Conservation (phyloP, 768 basidiomycete species). For the Phlegmacium glaucopus region DNA sequence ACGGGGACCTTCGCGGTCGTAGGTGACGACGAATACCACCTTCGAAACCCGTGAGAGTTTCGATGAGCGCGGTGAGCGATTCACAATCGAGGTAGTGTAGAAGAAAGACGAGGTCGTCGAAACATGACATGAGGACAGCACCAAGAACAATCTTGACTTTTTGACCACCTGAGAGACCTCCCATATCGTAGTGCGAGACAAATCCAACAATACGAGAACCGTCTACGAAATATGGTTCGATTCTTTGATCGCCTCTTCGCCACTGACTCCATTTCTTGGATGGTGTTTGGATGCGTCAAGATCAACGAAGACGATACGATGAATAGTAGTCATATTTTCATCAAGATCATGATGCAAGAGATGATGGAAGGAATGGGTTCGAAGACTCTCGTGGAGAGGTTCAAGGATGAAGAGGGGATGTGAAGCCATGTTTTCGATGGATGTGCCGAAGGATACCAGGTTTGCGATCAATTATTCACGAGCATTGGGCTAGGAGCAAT, state of each 20-base stretch:
- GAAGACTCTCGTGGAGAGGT: slow-evolving; percentile 81
- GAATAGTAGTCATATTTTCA: slow-evolving; percentile 91
- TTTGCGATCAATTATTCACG: slow-evolving; percentile 99
- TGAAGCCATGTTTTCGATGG: slow-evolving; percentile 89
- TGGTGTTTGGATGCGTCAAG: slow-evolving; percentile 76
- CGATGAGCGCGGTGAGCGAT: too few relatives aligned
- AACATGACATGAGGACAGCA: too few relatives aligned
- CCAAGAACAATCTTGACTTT: too few relatives aligned
- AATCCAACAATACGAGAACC: slow-evolving; percentile 99
- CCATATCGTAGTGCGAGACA: too few relatives aligned
- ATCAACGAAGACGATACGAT: slow-evolving; percentile 99
- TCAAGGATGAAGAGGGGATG: slow-evolving; percentile 81
- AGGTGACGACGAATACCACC: too few relatives aligned
- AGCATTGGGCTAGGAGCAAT: slow-evolving; percentile 86
- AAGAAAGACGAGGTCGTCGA: too few relatives aligned
- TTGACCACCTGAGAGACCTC: too few relatives aligned
- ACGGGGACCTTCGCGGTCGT: too few relatives aligned
- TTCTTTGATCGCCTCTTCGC: slow-evolving; percentile 94
- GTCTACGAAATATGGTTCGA: slow-evolving; percentile 92
- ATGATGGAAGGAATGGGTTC: slow-evolving; percentile 94
- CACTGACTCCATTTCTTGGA: slow-evolving; percentile 91
- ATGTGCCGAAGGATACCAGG: slow-evolving; percentile 94
- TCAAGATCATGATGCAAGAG: slow-evolving; percentile 96
- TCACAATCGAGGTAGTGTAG: too few relatives aligned
- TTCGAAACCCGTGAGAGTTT: too few relatives aligned